Conservation (phyloP, 306 rosid species). For the Fragaria vesca region DNA sequence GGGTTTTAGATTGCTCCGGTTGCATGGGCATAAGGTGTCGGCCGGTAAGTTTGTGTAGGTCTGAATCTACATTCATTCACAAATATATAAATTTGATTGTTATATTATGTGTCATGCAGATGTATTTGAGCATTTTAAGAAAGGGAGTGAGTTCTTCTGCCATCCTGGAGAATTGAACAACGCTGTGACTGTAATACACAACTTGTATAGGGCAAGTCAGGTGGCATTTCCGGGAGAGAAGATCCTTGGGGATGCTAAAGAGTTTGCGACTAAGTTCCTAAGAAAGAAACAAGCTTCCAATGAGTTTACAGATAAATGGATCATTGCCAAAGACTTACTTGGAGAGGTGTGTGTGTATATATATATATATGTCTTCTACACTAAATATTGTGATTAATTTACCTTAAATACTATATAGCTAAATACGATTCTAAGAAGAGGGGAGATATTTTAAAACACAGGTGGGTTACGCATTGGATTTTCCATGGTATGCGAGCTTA, state of each 20-base stretch:
- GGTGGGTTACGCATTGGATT: slow-evolving; percentile 78
- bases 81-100: too few species aligned
- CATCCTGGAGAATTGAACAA: slow-evolving; percentile 61
- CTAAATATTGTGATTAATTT: too few species aligned
- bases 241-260: slow-evolving; percentile 61
- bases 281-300: slow-evolving; percentile 49
- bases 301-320: slow-evolving; percentile 81
- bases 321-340: slow-evolving; percentile 64
- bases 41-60: slow-evolving; percentile 36
- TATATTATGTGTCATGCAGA: slow-evolving; percentile 28
- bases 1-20: slow-evolving; percentile 74
- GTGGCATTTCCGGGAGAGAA: slow-evolving; percentile 64
- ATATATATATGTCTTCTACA: neutral
- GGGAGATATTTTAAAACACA: slow-evolving; percentile 7
- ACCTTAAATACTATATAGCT: too few species aligned
- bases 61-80: too few species aligned
- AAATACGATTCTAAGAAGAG: neutral
- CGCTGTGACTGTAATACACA: slow-evolving; percentile 77
- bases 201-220: neutral
- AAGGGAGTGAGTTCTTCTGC: slow-evolving; percentile 67
- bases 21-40: slow-evolving; percentile 64
- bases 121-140: slow-evolving; percentile 75
- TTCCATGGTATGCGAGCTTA: slow-evolving; percentile 82
- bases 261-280: slow-evolving; percentile 53
- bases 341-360: slow-evolving; percentile 53